Percentiles rank a stretch among this genome's conserved stretches.
Evolutionary conservation across 2,329 filamentous ascomycete genomes (phyloP).

Genomic region (Ilyonectria robusta): DNA sequence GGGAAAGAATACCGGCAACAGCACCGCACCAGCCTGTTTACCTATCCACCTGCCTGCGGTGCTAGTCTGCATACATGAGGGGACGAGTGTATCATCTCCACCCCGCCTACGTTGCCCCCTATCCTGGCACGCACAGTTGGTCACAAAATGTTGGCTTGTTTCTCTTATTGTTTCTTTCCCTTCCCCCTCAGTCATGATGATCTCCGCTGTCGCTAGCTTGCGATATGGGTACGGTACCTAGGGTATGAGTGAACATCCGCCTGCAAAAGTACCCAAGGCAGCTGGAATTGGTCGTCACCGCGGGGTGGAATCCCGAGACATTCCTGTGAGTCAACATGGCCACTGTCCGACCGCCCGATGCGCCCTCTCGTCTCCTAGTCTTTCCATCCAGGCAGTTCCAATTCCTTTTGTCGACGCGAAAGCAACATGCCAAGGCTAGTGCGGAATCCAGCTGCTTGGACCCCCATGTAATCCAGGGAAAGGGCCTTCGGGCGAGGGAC

Average conservation of each 20-base stretch:
- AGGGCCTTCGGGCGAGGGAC: slow-evolving; percentile 10
- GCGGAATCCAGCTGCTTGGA: slow-evolving; percentile 12
- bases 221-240: no score
- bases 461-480: slow-evolving; percentile 10
- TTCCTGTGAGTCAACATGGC: neutral
- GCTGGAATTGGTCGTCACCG: slow-evolving; percentile 1
- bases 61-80: neutral
- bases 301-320: neutral
- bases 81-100: neutral
- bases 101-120: neutral
- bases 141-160: neutral
- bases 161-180: neutral
- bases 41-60: neutral
- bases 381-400: neutral
- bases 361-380: neutral
- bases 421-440: slow-evolving; percentile 3
- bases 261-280: neutral
- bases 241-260: neutral
- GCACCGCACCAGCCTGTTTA: neutral
- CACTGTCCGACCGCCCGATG: neutral
- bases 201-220: no score
- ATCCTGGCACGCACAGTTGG: neutral
- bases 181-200: no score
- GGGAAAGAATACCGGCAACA: neutral
- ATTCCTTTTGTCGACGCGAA: slow-evolving; percentile 12